A percentile compares a stretch with the other conserved stretches of the same genome.
Evolutionary conservation across 1,284 basidiomycete species (phyloP).

Genomic region (Hypsizygus ulmarius): DNA sequence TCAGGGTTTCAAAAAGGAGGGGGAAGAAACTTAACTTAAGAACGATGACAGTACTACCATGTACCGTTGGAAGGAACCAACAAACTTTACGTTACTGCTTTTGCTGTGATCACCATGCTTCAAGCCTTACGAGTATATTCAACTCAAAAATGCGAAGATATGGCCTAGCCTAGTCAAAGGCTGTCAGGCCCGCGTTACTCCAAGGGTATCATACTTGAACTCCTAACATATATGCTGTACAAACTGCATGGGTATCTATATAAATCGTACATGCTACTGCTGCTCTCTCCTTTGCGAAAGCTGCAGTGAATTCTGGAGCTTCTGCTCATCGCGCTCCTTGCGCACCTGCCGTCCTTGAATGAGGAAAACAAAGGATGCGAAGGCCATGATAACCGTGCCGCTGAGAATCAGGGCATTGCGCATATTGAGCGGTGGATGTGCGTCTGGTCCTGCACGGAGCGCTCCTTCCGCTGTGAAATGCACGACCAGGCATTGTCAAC

Average conservation of each 20-base stretch:
- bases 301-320: slow-evolving; percentile 22
- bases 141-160: no score
- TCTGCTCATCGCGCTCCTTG: slow-evolving; percentile 55
- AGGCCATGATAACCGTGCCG: slow-evolving; percentile 42
- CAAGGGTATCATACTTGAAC: no score
- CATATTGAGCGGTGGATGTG: slow-evolving; percentile 71
- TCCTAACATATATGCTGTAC: no score
- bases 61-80: no score
- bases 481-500: not conserved
- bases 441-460: slow-evolving; percentile 55
- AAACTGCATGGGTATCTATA: no score
- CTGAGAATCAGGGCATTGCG: slow-evolving; percentile 60
- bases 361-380: slow-evolving; percentile 42
- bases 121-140: no score
- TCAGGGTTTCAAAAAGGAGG: slow-evolving; percentile 60
- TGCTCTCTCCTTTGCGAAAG: not conserved
- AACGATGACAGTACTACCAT: not conserved
- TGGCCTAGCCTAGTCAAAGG: no score
- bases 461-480: slow-evolving; percentile 53
- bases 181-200: no score
- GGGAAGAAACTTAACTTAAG: not conserved
- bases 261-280: not conserved
- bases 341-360: slow-evolving; percentile 58
- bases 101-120: no score
- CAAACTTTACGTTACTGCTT: no score